Percentiles rank a stretch among this genome's conserved stretches.
phyloP scores from a whole-genome alignment of 2,329 filamentous ascomycete species.

The Didymella pinodella region DNA sequence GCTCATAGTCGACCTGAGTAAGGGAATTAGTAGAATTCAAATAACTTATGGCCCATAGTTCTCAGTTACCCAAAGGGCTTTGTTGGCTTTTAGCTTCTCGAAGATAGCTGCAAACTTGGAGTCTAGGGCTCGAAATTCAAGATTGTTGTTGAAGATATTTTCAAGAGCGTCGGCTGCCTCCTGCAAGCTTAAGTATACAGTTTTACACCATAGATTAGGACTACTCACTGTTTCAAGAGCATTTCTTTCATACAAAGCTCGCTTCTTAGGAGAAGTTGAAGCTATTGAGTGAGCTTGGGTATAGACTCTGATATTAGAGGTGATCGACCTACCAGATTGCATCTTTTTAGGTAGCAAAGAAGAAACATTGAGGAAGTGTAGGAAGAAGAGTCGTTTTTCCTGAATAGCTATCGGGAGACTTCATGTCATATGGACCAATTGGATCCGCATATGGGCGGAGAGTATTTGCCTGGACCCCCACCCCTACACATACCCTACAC shows the following conservation, averaged over 20 bases:
- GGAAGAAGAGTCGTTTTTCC: not conserved
- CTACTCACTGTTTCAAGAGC: not conserved
- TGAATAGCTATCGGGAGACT: not conserved
- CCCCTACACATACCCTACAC: too few species aligned
- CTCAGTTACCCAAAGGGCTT: not conserved
- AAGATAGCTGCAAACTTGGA: not conserved
- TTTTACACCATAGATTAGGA: not conserved
- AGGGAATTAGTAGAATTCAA: not conserved
- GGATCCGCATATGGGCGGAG: too few species aligned
- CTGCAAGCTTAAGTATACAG: not conserved
- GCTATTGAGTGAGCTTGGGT: not conserved
- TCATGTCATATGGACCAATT: too few species aligned
- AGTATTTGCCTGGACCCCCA: too few species aligned
- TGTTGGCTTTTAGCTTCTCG: not conserved
- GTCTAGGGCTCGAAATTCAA: slow-evolving; percentile 6
- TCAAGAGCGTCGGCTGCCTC: slow-evolving; percentile 12
- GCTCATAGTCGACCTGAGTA: slow-evolving; percentile 7
- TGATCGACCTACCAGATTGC: slow-evolving; percentile 9
- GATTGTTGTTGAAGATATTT: slow-evolving; percentile 20
- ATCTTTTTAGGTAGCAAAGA: slow-evolving; percentile 2
- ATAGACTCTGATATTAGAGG: not conserved
- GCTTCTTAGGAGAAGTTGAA: not conserved
- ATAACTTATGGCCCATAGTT: not conserved
- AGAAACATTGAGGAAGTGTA: not conserved
- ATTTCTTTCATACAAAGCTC: not conserved